Conservation (phyloP, 305 asterid species). For the Solanum hybrid region DNA sequence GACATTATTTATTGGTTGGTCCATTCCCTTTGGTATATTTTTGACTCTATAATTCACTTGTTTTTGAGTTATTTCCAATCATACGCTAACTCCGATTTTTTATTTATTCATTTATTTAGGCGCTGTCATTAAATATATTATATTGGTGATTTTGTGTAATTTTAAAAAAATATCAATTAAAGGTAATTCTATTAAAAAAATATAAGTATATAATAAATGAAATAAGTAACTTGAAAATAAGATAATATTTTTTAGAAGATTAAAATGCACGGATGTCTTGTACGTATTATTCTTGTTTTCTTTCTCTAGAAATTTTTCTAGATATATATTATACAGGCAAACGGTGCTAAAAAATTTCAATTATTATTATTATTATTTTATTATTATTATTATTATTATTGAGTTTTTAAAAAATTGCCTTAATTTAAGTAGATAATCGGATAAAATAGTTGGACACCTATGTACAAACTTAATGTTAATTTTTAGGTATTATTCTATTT, state of each 20-base stretch:
- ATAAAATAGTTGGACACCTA: neutral
- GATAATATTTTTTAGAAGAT: neutral
- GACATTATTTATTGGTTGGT: slow-evolving; percentile 40
- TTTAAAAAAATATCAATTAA: neutral
- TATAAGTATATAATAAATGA: neutral
- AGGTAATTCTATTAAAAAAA: neutral
- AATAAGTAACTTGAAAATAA: neutral
- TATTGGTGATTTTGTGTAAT: neutral
- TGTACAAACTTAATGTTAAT: neutral
- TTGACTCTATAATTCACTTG: slow-evolving; percentile 15
- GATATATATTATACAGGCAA: neutral
- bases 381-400: neutral
- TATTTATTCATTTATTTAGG: neutral
- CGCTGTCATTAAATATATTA: neutral
- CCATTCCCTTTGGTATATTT: slow-evolving; percentile 24
- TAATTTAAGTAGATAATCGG: neutral
- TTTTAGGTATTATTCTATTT: neutral
- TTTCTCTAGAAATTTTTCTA: neutral
- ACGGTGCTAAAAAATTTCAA: neutral
- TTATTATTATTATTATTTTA: neutral
- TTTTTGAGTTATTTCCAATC: slow-evolving; percentile 25
- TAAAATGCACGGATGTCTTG: neutral
- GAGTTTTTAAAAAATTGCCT: neutral
- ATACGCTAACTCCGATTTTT: slow-evolving; percentile 28
- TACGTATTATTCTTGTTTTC: neutral